Evolutionary conservation across 345 rosid genomes (phyloP).

Genomic region (Sonneratia caseolaris): DNA sequence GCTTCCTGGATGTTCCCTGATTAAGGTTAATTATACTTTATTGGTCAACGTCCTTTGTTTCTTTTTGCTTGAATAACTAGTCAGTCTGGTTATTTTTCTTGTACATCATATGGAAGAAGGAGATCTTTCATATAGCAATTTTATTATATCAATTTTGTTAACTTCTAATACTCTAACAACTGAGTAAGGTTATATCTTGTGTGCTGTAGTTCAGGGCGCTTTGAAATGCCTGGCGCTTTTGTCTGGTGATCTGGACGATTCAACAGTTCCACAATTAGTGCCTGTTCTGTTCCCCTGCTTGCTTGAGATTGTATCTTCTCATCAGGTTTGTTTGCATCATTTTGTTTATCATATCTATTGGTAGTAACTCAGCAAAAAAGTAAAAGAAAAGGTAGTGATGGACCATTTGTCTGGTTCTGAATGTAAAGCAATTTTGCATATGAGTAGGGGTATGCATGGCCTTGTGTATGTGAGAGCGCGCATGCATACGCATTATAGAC

Average conservation of each 20-base stretch:
- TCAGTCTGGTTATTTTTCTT: neutral
- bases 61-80: neutral
- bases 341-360: conserved; percentile 1
- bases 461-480: neutral
- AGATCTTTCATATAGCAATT: neutral
- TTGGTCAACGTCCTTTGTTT: neutral
- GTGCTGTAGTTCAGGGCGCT: conserved; percentile 69
- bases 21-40: neutral
- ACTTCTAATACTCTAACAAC: neutral
- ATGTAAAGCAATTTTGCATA: neutral
- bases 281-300: conserved; percentile 79
- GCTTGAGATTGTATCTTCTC: conserved; percentile 64
- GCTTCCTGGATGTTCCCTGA: neutral
- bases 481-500: neutral
- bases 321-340: conserved; percentile 47
- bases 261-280: conserved; percentile 54
- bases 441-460: neutral
- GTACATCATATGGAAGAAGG: neutral
- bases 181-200: conserved; percentile 10
- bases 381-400: neutral
- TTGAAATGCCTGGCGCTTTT: conserved; percentile 81
- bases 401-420: neutral
- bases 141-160: neutral
- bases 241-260: conserved; percentile 77
- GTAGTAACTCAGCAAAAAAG: too few relatives aligned